Evolutionary conservation across 2,329 filamentous ascomycete species (phyloP), one percentile per base, ranked within the genome.

Genomic region (Colletotrichum echinochloae): DNA sequence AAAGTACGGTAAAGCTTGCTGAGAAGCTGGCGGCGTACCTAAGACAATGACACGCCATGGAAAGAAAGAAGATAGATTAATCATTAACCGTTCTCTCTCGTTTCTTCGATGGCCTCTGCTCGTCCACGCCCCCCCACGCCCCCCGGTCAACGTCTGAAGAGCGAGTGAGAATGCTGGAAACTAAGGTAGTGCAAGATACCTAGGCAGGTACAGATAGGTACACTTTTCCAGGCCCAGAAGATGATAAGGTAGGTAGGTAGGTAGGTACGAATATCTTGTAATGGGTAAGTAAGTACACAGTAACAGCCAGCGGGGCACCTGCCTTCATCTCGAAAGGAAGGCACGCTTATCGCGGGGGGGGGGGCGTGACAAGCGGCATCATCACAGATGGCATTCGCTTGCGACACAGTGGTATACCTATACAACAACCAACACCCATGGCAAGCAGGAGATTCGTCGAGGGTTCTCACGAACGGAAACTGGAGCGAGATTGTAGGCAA

Each of bases 131-230:
- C n/a, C n/a, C n/a, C n/a, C 26, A 57, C 26, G 54, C 28, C 35
- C 26, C 55, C 55, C 23, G 20, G 20, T n/a, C 20, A 37, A n/a
- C n/a, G n/a, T 44, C 41, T n/a, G 33, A 16, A 4, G 52, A 55
- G 52, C 20, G 33, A 35, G 33, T 20, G n/a, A 56, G 33, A 33
- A 33, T 44, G 35, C 30, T 59, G 37, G 55, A 59, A 46, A 26
- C 55, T 59, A n/a, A n/a, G n/a, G n/a, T n/a, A 59, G 39, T 41
- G 55, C 26, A 41, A 57, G 55, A 35, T 57, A 57, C 52, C n/a
- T n/a, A n/a, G n/a, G n/a, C n/a, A n/a, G n/a, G n/a, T n/a, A n/a
- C n/a, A n/a, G n/a, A n/a, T n/a, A 12, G 30, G 16, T 28, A 11
- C 20, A 23, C 30, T 37, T 35, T 30, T 33, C 28, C 6, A 49